Evolutionary conservation across 1,139 yeast genomes (phyloP).

Genomic region (Neolecta irregularis): DNA sequence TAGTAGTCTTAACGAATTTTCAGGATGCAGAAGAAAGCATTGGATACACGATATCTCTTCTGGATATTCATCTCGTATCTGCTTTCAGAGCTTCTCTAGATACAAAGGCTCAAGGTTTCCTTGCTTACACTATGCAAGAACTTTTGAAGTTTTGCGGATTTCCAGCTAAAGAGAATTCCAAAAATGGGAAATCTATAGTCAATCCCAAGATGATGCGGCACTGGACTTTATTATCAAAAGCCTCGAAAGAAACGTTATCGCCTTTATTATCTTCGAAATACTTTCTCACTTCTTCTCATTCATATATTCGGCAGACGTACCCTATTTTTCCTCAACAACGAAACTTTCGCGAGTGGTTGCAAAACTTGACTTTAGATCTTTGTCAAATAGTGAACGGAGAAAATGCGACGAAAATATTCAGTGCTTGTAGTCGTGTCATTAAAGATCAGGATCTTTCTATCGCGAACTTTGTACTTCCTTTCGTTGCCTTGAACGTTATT

Average conservation of each 20-base stretch:
- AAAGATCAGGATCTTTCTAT: conserved; percentile 40
- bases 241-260: conserved; percentile 56
- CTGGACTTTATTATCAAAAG: conserved; percentile 53
- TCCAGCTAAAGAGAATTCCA: conserved; percentile 24
- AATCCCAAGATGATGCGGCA: conserved; percentile 19
- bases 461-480: conserved; percentile 36
- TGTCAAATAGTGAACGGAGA: conserved; percentile 32
- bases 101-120: conserved; percentile 67
- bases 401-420: conserved; percentile 39
- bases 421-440: conserved; percentile 51
- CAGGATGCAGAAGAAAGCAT: conserved; percentile 47
- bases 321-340: conserved; percentile 36
- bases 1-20: conserved; percentile 45
- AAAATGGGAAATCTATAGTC: conserved; percentile 10
- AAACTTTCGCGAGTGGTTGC: conserved; percentile 49
- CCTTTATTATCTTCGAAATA: conserved; percentile 68
- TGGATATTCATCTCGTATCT: conserved; percentile 56
- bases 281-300: conserved; percentile 33
- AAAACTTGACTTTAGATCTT: conserved; percentile 49
- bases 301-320: conserved; percentile 28
- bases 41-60: conserved; percentile 46
- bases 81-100: conserved; percentile 82
- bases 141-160: conserved; percentile 52
- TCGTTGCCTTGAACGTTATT: conserved; percentile 53
- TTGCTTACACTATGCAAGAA: conserved; percentile 85